These are phyloP conservation scores for Pleurotus pulmonarius DNA, from an alignment of 768 basidiomycete species.

Conservation along the genomic window DNA sequence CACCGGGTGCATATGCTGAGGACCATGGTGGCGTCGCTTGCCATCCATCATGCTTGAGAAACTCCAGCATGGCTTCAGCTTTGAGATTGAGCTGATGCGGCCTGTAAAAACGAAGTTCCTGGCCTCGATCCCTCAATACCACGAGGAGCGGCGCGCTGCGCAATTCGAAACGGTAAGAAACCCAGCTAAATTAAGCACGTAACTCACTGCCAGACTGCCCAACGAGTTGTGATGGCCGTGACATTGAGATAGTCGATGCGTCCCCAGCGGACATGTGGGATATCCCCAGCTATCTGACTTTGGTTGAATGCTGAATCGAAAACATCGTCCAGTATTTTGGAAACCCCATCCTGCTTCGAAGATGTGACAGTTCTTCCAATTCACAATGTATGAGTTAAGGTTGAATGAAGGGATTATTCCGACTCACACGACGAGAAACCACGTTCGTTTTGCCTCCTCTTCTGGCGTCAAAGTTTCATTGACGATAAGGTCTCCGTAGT, in stretches of 20 bases:
- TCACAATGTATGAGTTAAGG: constrained; percentile 5
- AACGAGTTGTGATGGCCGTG: constrained; percentile 78
- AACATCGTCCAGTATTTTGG: constrained; percentile 63
- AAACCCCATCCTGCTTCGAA: constrained; percentile 58
- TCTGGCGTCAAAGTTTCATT: constrained; percentile 63
- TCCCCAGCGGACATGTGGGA: constrained; percentile 75
- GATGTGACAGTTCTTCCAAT: constrained; percentile 50
- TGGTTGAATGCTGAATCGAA: constrained; percentile 76
- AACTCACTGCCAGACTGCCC: constrained; percentile 80
- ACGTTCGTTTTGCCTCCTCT: constrained; percentile 65
- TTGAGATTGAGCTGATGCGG: constrained; percentile 58
- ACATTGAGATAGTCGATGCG: constrained; percentile 88
- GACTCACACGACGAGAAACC: constrained; percentile 76
- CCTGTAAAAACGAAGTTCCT: constrained; percentile 77
- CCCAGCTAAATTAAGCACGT: neutral
- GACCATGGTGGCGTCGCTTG: constrained; percentile 64
- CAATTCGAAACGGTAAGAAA: neutral
- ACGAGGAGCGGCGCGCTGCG: constrained; percentile 75
- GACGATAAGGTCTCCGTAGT: constrained; percentile 68
- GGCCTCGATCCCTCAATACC: constrained; percentile 65
- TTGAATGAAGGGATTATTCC: constrained; percentile 5
- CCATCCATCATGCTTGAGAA: constrained; percentile 65
- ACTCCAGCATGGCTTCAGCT: constrained; percentile 58
- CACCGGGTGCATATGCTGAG: constrained; percentile 70
- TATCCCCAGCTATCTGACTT: constrained; percentile 52